Evolutionary conservation across 2,329 filamentous ascomycete species (phyloP), one percentile per base, ranked within the genome.

Genomic region (Emydomyces testavorans): DNA sequence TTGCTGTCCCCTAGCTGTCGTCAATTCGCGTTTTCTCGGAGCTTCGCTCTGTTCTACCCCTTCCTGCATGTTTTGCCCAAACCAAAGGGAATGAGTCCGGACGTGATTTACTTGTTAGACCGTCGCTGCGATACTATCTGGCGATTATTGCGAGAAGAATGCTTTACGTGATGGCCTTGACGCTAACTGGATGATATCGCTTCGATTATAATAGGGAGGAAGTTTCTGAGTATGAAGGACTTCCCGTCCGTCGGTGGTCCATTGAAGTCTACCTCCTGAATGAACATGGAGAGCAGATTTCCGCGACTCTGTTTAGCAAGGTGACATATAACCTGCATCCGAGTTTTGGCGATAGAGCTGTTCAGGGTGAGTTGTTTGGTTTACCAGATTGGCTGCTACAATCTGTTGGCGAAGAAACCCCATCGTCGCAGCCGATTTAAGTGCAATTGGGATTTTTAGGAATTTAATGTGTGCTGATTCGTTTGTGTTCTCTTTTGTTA

Each of bases 241-340:
- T 89, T 61, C 92, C 92, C 8, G 89, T 95, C 79, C 83, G 92
- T 65, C 75, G 79, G 68, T 98, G 92, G 92, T 88, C 78, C 56
- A 85, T 96, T 63, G 82, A 84, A 67, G 74, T 98, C 57, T 86
- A 79, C 68, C 67, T 96, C 45, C 66, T 95, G 48, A 88, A 94
- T 56, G 84, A 93, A 58, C 79, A 85, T 54, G 89, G 88, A 57
- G 85, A 92, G 57, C 82, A 93, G 66, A 76, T 87, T 44, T 77
- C 84, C 6, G 88, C 90, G 46, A 85, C 72, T 56, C 78, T 88
- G 66, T 96, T 95, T 71, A 85, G 87, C 63, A 94, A 94, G 71
- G 90, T 85, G 35, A 82, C 82, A 48, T 98, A 95, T 72, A 85
- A 86, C 61, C 77, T 98, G 24, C 92, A 98, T 67, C 90, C 92